Conservation (phyloP, 2,329 filamentous ascomycete genomes). For the Beauveria sp. region DNA sequence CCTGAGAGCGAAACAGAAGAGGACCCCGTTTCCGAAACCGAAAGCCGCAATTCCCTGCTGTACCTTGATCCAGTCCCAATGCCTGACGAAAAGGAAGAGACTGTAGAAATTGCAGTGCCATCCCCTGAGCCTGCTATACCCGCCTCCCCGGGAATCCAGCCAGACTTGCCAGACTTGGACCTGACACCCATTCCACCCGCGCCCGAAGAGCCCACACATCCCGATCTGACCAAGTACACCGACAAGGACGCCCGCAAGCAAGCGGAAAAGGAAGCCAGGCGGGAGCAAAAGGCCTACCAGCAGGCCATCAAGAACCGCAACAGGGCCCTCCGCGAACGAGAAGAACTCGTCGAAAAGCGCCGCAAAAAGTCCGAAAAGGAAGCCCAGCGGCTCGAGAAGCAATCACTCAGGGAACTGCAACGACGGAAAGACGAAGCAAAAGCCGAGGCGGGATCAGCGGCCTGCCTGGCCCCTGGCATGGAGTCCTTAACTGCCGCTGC, state of each 20-base stretch:
- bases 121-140: not conserved
- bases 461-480: too few relatives aligned
- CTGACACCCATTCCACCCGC: conserved; percentile 32
- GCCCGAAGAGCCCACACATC: conserved; percentile 47
- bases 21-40: conserved; percentile 8
- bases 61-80: conserved; percentile 34
- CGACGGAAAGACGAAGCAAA: conserved; percentile 21
- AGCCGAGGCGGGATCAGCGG: too few relatives aligned
- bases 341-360: conserved; percentile 51
- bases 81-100: conserved; percentile 16
- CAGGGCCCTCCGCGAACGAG: conserved; percentile 54
- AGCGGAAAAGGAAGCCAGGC: conserved; percentile 60
- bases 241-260: conserved; percentile 61
- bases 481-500: conserved; percentile 7
- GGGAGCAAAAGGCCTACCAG: conserved; percentile 56
- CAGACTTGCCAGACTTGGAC: not conserved
- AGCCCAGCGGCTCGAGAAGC: conserved; percentile 24
- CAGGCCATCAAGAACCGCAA: conserved; percentile 59
- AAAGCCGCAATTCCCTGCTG: conserved; percentile 22
- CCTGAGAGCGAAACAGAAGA: conserved; percentile 6
- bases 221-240: conserved; percentile 50
- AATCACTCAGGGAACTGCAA: conserved; percentile 20
- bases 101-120: not conserved
- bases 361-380: conserved; percentile 37
- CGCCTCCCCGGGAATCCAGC: not conserved